Evolutionary conservation across 768 basidiomycete species (phyloP).

Genomic region (Psilocybe subaeruginosa): DNA sequence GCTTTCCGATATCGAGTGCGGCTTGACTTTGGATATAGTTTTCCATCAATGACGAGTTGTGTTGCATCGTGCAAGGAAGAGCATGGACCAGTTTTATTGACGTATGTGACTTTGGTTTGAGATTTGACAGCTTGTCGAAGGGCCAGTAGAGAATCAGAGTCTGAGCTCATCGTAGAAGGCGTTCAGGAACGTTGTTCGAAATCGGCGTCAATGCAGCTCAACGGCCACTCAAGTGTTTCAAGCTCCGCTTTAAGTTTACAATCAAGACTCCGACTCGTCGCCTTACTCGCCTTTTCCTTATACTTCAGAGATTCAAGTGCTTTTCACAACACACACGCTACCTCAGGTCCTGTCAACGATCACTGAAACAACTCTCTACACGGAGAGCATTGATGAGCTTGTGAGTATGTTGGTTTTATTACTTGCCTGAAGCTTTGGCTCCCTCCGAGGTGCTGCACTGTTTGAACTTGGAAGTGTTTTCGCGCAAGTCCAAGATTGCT

Average conservation of each 20-base stretch:
- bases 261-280: background rate
- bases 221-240: background rate
- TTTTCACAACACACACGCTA: too few relatives aligned
- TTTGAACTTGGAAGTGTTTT: too few relatives aligned
- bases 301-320: too few relatives aligned
- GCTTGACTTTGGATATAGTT: slow-evolving; percentile 68
- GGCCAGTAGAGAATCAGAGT: slow-evolving; percentile 53
- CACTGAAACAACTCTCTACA: too few relatives aligned
- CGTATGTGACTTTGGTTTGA: slow-evolving; percentile 52
- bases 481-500: too few relatives aligned
- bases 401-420: too few relatives aligned
- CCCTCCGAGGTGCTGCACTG: too few relatives aligned
- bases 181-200: background rate
- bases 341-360: too few relatives aligned
- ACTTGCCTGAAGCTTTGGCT: too few relatives aligned
- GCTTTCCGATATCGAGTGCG: slow-evolving; percentile 81
- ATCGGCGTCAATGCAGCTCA: background rate
- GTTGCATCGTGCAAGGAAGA: slow-evolving; percentile 59
- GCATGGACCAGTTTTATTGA: slow-evolving; percentile 42
- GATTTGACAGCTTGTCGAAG: slow-evolving; percentile 68
- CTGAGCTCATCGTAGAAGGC: slow-evolving; percentile 30
- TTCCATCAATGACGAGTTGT: slow-evolving; percentile 59
- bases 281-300: background rate
- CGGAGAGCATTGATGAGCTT: too few relatives aligned
- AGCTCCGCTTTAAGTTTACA: background rate